Conservation (phyloP, 495 filamentous ascomycete species). For the Coniosporium apollinis region DNA sequence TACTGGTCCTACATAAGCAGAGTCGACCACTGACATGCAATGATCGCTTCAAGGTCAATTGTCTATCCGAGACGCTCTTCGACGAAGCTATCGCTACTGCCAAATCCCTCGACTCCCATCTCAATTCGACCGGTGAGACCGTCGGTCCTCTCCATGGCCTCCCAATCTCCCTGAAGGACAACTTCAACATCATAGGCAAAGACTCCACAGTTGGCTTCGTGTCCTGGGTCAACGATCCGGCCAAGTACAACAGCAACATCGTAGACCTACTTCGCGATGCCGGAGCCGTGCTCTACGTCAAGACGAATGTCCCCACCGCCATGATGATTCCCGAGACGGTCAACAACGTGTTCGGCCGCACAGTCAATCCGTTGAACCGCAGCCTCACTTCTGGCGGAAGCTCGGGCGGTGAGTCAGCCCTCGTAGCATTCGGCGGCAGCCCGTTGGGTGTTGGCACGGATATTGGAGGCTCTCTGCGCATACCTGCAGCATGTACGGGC, state of each 20-base stretch:
- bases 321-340: conserved; percentile 15
- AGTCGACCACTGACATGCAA: neutral
- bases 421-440: conserved; percentile 28
- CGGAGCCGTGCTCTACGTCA: conserved; percentile 6
- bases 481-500: conserved; percentile 20
- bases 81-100: conserved; percentile 42
- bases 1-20: neutral
- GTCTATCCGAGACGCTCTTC: conserved; percentile 48
- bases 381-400: conserved; percentile 44
- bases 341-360: conserved; percentile 11
- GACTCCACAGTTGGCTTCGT: conserved; percentile 45
- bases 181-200: conserved; percentile 42
- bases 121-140: conserved; percentile 28
- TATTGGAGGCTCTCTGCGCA: conserved; percentile 19
- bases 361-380: conserved; percentile 44
- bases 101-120: conserved; percentile 39
- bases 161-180: conserved; percentile 26
- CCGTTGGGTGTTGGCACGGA: conserved; percentile 22
- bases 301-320: conserved; percentile 8
- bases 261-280: conserved; percentile 19
- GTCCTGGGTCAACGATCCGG: conserved; percentile 33
- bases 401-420: conserved; percentile 40
- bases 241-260: conserved; percentile 29
- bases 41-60: conserved; percentile 28
- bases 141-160: conserved; percentile 27